phyloP scores from a whole-genome alignment of 179 eudicot genomes.

The Silene noctiflora region DNA sequence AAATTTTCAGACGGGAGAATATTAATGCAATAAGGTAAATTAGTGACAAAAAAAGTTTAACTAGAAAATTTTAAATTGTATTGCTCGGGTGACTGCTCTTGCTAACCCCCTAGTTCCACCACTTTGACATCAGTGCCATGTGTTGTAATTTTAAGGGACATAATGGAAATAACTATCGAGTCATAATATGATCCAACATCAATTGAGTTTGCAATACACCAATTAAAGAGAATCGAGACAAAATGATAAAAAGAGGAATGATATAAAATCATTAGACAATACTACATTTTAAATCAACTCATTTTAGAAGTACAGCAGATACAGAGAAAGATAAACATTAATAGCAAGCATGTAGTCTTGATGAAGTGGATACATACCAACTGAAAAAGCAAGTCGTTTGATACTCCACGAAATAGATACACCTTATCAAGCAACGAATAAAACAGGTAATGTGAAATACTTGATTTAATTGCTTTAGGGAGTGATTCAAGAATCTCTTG shows the following conservation, averaged over 20 bases:
- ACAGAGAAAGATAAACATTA: not conserved
- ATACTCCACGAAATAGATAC: conserved; percentile 69
- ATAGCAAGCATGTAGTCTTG: not conserved
- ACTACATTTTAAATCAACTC: not conserved
- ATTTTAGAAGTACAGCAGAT: not conserved
- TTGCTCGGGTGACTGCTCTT: too few relatives aligned
- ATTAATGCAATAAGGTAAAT: too few relatives aligned
- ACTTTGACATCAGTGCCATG: too few relatives aligned
- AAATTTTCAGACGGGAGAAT: too few relatives aligned
- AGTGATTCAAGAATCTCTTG: conserved; percentile 65
- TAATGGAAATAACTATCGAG: too few relatives aligned
- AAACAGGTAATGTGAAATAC: conserved; percentile 61
- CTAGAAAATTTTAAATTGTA: too few relatives aligned
- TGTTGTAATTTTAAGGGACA: too few relatives aligned
- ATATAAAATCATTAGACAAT: not conserved
- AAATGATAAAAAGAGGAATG: not conserved
- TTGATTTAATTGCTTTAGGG: conserved; percentile 77
- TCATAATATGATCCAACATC: not conserved
- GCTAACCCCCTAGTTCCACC: too few relatives aligned
- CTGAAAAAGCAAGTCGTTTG: conserved; percentile 76
- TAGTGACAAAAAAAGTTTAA: too few relatives aligned
- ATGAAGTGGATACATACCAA: conserved; percentile 44
- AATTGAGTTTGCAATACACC: not conserved
- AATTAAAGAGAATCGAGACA: not conserved
- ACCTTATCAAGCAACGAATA: conserved; percentile 57